Evolutionary conservation across 1,139 yeast genomes (phyloP).

Genomic region (Diutina neorugosa): DNA sequence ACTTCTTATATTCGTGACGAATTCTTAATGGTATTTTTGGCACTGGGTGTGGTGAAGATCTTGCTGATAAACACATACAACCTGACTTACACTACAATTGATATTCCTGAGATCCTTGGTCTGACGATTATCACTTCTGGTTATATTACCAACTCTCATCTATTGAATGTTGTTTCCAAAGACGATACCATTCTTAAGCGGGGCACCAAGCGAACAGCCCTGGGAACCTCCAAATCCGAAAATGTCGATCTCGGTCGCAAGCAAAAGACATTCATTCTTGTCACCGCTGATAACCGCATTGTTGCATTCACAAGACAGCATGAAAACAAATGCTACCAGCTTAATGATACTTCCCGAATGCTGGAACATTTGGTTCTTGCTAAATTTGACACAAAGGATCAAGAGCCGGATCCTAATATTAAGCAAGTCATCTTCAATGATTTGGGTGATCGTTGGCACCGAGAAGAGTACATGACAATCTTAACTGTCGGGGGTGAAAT

Average conservation of each 20-base stretch:
- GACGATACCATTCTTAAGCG: conserved; percentile 22
- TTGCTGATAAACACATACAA: conserved; percentile 30
- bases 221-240: background rate
- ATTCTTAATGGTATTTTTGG: conserved; percentile 37
- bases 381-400: conserved; percentile 45
- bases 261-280: conserved; percentile 48
- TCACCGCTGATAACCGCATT: conserved; percentile 66
- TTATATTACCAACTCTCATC: conserved; percentile 38
- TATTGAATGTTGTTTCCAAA: conserved; percentile 30
- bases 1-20: conserved; percentile 41
- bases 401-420: conserved; percentile 62
- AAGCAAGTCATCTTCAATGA: conserved; percentile 58
- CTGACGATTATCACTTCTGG: conserved; percentile 63
- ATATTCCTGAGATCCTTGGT: conserved; percentile 38
- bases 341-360: conserved; percentile 46
- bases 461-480: conserved; percentile 51
- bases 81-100: conserved; percentile 22
- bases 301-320: conserved; percentile 55
- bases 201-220: conserved; percentile 16
- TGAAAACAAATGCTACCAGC: conserved; percentile 53
- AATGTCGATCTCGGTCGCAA: conserved; percentile 17
- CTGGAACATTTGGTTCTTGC: conserved; percentile 41
- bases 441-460: conserved; percentile 47
- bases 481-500: conserved; percentile 76
- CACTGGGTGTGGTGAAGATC: conserved; percentile 46